These are phyloP conservation scores for Flaveria linearis DNA, from an alignment of 129 eudicot genomes.

Conservation along the genomic window DNA sequence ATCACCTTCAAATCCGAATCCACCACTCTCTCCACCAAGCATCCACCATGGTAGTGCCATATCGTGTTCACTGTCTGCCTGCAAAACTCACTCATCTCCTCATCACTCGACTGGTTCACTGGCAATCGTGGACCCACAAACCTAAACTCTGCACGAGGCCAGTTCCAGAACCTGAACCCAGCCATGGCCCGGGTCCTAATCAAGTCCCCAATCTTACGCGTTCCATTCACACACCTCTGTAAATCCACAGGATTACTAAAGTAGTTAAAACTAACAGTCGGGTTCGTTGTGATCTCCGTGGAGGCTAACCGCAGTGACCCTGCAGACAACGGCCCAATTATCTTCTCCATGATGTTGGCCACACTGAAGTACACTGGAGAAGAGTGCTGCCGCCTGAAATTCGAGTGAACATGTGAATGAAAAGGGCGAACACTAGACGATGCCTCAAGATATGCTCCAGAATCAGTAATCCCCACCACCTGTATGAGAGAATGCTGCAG, in stretches of 20 bases:
- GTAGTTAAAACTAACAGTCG: constrained; percentile 78
- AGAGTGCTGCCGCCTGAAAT: constrained; percentile 45
- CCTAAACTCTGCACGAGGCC: constrained; percentile 65
- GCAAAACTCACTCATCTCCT: constrained; percentile 62
- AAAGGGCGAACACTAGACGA: constrained; percentile 70
- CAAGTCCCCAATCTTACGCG: constrained; percentile 57
- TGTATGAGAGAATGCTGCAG: constrained; percentile 87
- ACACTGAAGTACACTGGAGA: constrained; percentile 60
- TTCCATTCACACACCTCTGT: constrained; percentile 70
- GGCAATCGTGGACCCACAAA: constrained; percentile 67
- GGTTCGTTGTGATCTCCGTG: constrained; percentile 65
- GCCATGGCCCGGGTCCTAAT: constrained; percentile 62
- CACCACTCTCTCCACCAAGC: constrained; percentile 77
- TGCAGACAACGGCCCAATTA: constrained; percentile 60
- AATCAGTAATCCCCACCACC: constrained; percentile 80
- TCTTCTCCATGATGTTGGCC: constrained; percentile 82
- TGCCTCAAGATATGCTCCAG: constrained; percentile 85
- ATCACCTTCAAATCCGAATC: constrained; percentile 59
- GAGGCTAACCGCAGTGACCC: constrained; percentile 77
- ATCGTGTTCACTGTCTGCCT: constrained; percentile 77
- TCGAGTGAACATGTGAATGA: constrained; percentile 43
- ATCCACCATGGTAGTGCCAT: constrained; percentile 99
- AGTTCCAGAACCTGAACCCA: constrained; percentile 52
- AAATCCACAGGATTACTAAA: constrained; percentile 66
- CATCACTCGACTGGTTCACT: constrained; percentile 49